Evolutionary conservation across 2,329 filamentous ascomycete genomes (phyloP), one percentile per base, ranked within the genome.

Genomic region (Monilinia fructigena): DNA sequence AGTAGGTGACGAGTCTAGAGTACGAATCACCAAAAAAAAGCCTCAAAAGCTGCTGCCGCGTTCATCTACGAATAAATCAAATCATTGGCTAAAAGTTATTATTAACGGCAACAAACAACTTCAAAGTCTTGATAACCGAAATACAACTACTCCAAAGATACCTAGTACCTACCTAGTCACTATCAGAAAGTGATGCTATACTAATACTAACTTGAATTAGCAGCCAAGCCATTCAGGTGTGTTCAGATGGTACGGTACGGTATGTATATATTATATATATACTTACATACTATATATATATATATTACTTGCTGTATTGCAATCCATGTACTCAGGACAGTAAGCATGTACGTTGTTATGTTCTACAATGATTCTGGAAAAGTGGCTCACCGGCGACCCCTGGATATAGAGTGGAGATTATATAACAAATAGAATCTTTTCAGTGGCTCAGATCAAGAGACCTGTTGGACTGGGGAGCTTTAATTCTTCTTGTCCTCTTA

Each of bases 331-430:
- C 31, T 35, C 31, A 35, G 31, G n/a, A n/a, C n/a, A n/a, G n/a
- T n/a, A 35, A 35, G 31, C 31, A 35, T 35, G 31, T 18, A 16
- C 26, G 26, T 23, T 59, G 2, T 23, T 2, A 16, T 10, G 26
- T 60, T 60, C 58, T 31, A 60, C 4, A 12, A 38, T 50, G 45
- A 26, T 61, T 61, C 58, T 61, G 45, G 58, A 52, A 59, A 61
- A 61, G 58, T 61, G 47, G 45, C 45, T 60, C 45, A 50, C 45
- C 45, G 6, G 7, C 45, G 18, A 8, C 16, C 45, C 16, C 14
- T 60, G 56, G 28, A 6, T 60, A 7, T 48, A 38, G 28, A 47
- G 56, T 59, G 18, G 56, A 8, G 40, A 48, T 48, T 59, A 59
- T 59, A 40, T 31, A 59, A 48, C 42, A 59, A 59, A 18, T 23